phyloP scores from a whole-genome alignment of 2,329 filamentous ascomycete species.

The Talaromyces rugulosus region DNA sequence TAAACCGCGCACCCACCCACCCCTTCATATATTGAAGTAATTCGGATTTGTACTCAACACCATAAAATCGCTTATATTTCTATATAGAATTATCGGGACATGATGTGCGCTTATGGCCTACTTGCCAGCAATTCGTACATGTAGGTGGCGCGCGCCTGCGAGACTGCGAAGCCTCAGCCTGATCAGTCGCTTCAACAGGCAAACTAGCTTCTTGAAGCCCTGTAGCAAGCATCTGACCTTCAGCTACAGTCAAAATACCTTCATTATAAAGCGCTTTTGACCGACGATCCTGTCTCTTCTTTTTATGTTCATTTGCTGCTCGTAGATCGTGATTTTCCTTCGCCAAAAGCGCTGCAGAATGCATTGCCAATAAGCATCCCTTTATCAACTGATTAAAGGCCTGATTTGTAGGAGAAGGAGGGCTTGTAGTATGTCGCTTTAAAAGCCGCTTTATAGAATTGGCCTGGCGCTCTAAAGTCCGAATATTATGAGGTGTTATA shows the following conservation, averaged over 20 bases:
- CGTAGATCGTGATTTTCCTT: neutral
- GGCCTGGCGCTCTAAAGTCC: neutral
- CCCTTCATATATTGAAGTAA: neutral
- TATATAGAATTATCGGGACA: neutral
- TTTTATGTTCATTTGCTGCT: neutral
- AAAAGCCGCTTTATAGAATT: neutral
- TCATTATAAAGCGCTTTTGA: constrained; percentile 4
- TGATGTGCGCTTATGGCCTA: neutral
- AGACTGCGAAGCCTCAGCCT: neutral
- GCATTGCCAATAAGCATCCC: neutral
- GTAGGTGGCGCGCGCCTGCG: constrained; percentile 1
- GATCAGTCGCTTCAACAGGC: neutral
- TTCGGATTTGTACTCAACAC: neutral
- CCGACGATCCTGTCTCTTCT: too few species aligned
- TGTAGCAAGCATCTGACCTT: constrained; percentile 1
- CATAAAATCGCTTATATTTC: neutral
- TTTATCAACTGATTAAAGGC: neutral
- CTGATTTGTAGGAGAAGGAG: neutral
- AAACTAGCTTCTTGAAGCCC: constrained; percentile 5
- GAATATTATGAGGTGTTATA: constrained; percentile 1
- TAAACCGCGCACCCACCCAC: neutral
- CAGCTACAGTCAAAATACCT: constrained; percentile 7
- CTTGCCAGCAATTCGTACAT: neutral
- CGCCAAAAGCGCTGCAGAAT: neutral
- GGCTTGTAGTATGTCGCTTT: neutral